These are phyloP conservation scores for Dissoconium aciculare DNA, from an alignment of 2,329 filamentous ascomycete species.

Conservation along the genomic window DNA sequence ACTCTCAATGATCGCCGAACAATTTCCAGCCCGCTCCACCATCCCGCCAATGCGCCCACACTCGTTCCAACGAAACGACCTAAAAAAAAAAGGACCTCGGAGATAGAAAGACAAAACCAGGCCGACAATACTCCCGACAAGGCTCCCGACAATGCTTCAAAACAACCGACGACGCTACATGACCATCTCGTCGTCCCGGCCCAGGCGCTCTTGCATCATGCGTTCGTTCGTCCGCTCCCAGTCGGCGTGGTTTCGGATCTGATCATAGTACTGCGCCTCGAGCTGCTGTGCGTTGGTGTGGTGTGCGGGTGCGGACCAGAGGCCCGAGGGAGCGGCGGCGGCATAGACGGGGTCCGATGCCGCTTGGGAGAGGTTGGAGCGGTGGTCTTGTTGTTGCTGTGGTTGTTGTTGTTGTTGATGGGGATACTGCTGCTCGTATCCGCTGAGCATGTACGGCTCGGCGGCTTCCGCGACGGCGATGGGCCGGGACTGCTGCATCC, in stretches of 20 bases:
- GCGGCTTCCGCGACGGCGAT: constrained; percentile 24
- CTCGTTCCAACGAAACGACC: too few relatives aligned
- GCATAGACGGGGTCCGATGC: constrained; percentile 58
- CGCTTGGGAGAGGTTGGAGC: constrained; percentile 34
- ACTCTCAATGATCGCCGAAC: too few relatives aligned
- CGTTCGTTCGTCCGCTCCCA: constrained; percentile 32
- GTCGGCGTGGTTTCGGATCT: constrained; percentile 36
- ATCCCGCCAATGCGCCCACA: too few relatives aligned
- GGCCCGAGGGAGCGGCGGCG: constrained; percentile 15
- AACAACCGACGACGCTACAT: neutral
- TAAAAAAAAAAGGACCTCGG: too few relatives aligned
- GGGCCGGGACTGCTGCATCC: constrained; percentile 15
- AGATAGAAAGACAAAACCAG: too few relatives aligned
- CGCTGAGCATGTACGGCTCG: constrained; percentile 73
- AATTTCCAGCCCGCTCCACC: too few relatives aligned
- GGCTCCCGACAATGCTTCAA: neutral
- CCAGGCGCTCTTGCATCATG: constrained; percentile 6
- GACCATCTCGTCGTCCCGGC: constrained; percentile 1
- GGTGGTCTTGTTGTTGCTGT: too few relatives aligned
- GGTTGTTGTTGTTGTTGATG: too few relatives aligned
- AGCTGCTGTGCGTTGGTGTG: constrained; percentile 34
- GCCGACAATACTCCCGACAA: too few relatives aligned
- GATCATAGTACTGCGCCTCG: constrained; percentile 53
- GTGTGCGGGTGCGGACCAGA: constrained; percentile 27
- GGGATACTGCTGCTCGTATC: constrained; percentile 61